Evolutionary conservation across 139 green algal species (phyloP), one percentile per base, ranked within the genome.

Genomic region (Tetraselmis chui): DNA sequence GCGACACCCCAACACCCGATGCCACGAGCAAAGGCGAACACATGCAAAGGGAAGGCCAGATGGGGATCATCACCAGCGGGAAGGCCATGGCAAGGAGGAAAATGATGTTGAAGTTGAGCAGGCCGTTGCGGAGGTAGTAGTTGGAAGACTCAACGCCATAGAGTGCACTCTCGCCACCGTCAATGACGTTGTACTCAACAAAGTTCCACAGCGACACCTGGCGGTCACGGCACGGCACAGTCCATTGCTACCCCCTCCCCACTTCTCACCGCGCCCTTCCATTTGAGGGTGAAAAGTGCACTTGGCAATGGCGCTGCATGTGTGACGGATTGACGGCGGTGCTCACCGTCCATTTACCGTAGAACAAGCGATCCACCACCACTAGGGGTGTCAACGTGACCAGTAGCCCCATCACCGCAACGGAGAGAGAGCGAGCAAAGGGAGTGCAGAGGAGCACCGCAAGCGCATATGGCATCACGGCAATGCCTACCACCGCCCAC

Each of bases 81-180:
- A 81, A 81, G 22, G 77, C 25, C 77, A 81, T 32, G 22, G 77
- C 28, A 24, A 81, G n/a, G 23, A 81, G 31, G 31, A 81, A 29
- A 24, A 32, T 76, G 2, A 91, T n/a, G 31, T 92, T 89, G 30
- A 94, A 84, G 29, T 90, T 89, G 78, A 86, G 83, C 30, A 88
- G 23, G 22, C 80, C 88, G 79, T 97, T 97, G 26, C 89, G 83
- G 32, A 96, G 59, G 87, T 97, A 97, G 85, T 90, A 97, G n/a
- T 67, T 58, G 23, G 83, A 27, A 1, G 59, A 30, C 80, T 97
- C 93, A 1, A 96, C 86, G 28, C 93, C 93, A 82, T 97, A 97
- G 59, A 97, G 85, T 0, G 86, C 82, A 32, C 89, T 94, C 75
- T 95, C 84, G 5, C 91, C 91, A 30, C 91, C 91, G 31, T 91